Conservation (phyloP, 176 grass and related monocot species). For the Oryza brachyantha region DNA sequence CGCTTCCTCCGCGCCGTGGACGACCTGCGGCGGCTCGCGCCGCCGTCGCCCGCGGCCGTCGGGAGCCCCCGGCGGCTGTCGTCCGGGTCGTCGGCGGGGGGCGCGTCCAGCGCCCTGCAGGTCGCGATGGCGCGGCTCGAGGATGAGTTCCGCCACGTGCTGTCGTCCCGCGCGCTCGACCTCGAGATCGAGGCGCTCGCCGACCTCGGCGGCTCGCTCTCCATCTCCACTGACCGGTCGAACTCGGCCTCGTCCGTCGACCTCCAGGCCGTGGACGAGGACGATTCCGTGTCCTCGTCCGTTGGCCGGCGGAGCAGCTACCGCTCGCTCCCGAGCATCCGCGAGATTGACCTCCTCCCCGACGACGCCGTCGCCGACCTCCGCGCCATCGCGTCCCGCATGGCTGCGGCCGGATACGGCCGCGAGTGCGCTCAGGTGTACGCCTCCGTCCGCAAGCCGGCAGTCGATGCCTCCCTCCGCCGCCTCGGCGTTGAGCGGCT, state of each 20-base stretch:
- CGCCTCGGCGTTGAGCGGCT: constrained; percentile 65
- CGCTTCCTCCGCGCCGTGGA: constrained; percentile 67
- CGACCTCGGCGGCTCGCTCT: constrained; percentile 47
- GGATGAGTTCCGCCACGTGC: constrained; percentile 79
- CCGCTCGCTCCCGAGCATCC: constrained; percentile 69
- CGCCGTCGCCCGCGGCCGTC: constrained; percentile 28
- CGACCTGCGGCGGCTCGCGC: constrained; percentile 55
- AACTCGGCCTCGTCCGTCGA: constrained; percentile 25
- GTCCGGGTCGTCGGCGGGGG: constrained; percentile 20
- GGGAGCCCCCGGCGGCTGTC: constrained; percentile 57
- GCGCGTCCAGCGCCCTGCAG: constrained; percentile 34
- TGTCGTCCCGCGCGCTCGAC: constrained; percentile 53
- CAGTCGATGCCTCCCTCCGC: constrained; percentile 69
- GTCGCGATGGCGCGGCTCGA: constrained; percentile 74
- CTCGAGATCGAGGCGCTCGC: constrained; percentile 57
- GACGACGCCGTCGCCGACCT: constrained; percentile 77
- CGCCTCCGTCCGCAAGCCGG: constrained; percentile 60
- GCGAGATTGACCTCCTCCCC: constrained; percentile 90
- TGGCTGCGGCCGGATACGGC: constrained; percentile 75
- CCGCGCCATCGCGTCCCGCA: constrained; percentile 64
- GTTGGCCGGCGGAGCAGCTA: constrained; percentile 54
- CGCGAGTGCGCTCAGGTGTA: constrained; percentile 87
- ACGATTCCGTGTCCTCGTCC: constrained; percentile 31
- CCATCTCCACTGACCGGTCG: constrained; percentile 43
- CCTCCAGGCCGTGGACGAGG: constrained; percentile 23